Evolutionary conservation across 73 alveolate species (phyloP), one percentile per base, ranked within the genome.

Genomic region (Paramecium sexaurelia): DNA sequence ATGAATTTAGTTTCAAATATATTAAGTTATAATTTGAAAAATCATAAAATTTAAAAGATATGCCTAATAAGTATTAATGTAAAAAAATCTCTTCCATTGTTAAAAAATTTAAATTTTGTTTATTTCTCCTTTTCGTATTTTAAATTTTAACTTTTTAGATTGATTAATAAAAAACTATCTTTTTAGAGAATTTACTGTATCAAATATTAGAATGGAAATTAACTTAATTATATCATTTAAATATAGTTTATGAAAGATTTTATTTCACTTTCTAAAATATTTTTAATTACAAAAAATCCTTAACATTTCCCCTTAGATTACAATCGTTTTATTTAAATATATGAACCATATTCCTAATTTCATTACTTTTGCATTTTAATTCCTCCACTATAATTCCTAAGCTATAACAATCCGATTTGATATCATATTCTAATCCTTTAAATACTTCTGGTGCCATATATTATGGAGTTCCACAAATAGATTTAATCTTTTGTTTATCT

Each of bases 401-500:
- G 40, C 89, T 75, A 39, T 39, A 75, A 7, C 41, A 20, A 43
- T 75, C 89, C 0, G 89, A 71, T 32, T 24, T 40, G 5, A 11
- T 19, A 43, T 75, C 89, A n/a, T 75, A 75, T 7, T 39, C 51
- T 39, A 22, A 24, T 20, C 69, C 69, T 27, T 19, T 32, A 15
- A 6, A 24, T 19, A 75, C 89, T 75, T 75, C 89, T 20, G 89
- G 89, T 36, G 89, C 89, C 89, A 75, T 75, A n/a, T 75, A 75
- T 15, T 24, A 7, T 6, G 51, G 41, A 40, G 89, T 75, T 75
- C 89, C 89, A 75, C 89, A 75, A 8, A 35, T 40, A 9, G 41
- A 39, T 20, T 75, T 75, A 71, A 75, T 20, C 24, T 75, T 37
- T 39, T 75, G 27, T 27, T 75, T 35, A 0, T 8, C n/a, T 43